phyloP scores from a whole-genome alignment of 1,284 basidiomycete genomes.

The Ustilago hordei region DNA sequence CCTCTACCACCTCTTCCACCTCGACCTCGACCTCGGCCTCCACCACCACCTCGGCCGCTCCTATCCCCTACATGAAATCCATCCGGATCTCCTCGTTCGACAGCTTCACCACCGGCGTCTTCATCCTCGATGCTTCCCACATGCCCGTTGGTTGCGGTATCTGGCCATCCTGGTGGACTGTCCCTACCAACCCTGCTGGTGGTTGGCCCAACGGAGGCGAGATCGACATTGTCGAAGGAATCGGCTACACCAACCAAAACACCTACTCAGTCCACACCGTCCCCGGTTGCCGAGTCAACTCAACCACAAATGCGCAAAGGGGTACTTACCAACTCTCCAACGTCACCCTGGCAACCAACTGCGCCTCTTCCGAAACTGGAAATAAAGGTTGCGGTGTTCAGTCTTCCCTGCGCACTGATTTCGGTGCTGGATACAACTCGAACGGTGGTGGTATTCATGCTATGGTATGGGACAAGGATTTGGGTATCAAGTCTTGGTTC shows the following conservation, averaged over 20 bases:
- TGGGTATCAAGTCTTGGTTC: slow-evolving; percentile 75
- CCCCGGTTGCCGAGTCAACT: slow-evolving; percentile 45
- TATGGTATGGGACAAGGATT: slow-evolving; percentile 29
- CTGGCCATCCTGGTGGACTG: slow-evolving; percentile 67
- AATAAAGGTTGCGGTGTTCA: slow-evolving; percentile 78
- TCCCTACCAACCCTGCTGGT: slow-evolving; percentile 35
- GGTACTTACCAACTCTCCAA: slow-evolving; percentile 38
- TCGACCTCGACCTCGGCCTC: slow-evolving; percentile 24
- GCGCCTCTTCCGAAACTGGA: slow-evolving; percentile 73
- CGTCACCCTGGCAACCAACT: slow-evolving; percentile 72
- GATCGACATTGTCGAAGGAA: slow-evolving; percentile 63
- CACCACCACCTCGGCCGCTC: slow-evolving; percentile 21
- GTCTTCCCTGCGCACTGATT: slow-evolving; percentile 71
- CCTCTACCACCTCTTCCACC: neutral
- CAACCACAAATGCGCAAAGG: slow-evolving; percentile 33
- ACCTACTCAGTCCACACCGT: slow-evolving; percentile 56
- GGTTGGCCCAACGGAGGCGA: slow-evolving; percentile 63
- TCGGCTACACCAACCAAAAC: slow-evolving; percentile 51
- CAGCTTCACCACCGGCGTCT: slow-evolving; percentile 55
- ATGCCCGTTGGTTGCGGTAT: slow-evolving; percentile 57
- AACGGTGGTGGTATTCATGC: slow-evolving; percentile 75
- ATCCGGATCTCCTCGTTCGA: slow-evolving; percentile 51
- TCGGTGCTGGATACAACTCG: slow-evolving; percentile 75
- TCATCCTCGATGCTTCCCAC: slow-evolving; percentile 49
- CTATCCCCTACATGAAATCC: slow-evolving; percentile 44